phyloP scores from a whole-genome alignment of 805 yeast species.

The Lipomyces japonicus region DNA sequence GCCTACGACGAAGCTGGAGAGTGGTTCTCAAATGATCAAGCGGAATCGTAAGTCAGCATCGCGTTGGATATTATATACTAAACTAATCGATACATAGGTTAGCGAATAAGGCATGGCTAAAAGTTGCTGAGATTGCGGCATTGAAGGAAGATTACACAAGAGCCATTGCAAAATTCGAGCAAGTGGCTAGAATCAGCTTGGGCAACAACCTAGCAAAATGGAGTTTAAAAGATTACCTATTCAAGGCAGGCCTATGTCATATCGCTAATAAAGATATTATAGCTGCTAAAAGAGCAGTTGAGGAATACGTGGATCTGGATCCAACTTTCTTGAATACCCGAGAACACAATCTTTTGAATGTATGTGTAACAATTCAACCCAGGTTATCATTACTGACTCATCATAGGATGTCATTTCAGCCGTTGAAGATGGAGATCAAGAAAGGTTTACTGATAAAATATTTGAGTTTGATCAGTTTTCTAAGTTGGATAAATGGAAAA shows the following conservation, averaged over 20 bases:
- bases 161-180: slow-evolving; percentile 75
- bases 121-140: slow-evolving; percentile 86
- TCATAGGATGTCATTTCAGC: slow-evolving; percentile 61
- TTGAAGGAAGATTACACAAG: slow-evolving; percentile 65
- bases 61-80: background rate
- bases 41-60: slow-evolving; percentile 55
- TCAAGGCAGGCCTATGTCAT: slow-evolving; percentile 77
- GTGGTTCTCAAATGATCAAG: slow-evolving; percentile 91
- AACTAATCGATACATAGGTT: slow-evolving; percentile 35
- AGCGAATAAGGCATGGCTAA: slow-evolving; percentile 79
- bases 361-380: background rate
- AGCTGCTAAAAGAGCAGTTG: slow-evolving; percentile 72
- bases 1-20: slow-evolving; percentile 93
- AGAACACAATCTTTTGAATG: slow-evolving; percentile 62
- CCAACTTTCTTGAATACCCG: slow-evolving; percentile 64
- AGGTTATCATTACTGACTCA: background rate
- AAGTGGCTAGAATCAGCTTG: slow-evolving; percentile 69
- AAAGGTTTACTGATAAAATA: slow-evolving; percentile 66
- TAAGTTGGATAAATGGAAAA: slow-evolving; percentile 87
- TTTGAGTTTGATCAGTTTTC: slow-evolving; percentile 82
- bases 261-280: slow-evolving; percentile 80
- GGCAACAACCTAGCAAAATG: slow-evolving; percentile 77
- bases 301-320: slow-evolving; percentile 65
- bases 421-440: slow-evolving; percentile 75
- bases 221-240: slow-evolving; percentile 88